Evolutionary conservation across 805 yeast genomes (phyloP), one percentile per base, ranked within the genome.

Genomic region (Yarrowia sp.): DNA sequence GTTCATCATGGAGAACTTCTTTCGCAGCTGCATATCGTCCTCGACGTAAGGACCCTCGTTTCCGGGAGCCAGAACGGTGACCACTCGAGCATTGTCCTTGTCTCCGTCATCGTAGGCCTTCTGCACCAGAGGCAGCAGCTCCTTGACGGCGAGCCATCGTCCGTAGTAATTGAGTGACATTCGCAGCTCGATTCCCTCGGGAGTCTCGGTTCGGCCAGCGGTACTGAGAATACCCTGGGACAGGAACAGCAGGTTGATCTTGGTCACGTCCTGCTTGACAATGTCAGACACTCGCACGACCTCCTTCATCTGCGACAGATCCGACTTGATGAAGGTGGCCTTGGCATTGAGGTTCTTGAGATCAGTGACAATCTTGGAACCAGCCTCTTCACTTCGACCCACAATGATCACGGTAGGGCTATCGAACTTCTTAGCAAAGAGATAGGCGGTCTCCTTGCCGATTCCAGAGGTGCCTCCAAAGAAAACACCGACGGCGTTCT

Each of bases 171-270:
- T 72, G 32, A 74, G 69, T 14, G 74, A 70, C 72, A 75, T 68
- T 68, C 73, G 73, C 41, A 69, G 26, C 53, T 75, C 77, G 10
- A 72, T 64, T 9, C 78, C 78, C 65, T 75, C 78, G 9, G 69
- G 19, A 12, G 71, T 75, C 61, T 73, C 77, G 2, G 42, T 69
- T 58, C 77, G 77, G 32, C 84, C 85, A 65, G 78, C 79, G 55
- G 81, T 52, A n/a, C 70, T 69, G 11, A 65, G 65, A 46, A 55
- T 67, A 7, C 76, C 76, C 36, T 71, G 55, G 16, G 73, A 50
- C 48, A 70, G 49, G 41, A 69, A 72, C 40, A 74, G 53, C 65
- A 73, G 64, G 67, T 72, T 74, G 59, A 73, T 63, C 65, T 72
- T 72, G 38, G 48, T 36, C 19, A 70, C 74, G 15, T 71, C 69